Base-by-base conservation (phyloP, 2,329 filamentous ascomycete genomes). In the Calonectria pseudoturangicola region DNA sequence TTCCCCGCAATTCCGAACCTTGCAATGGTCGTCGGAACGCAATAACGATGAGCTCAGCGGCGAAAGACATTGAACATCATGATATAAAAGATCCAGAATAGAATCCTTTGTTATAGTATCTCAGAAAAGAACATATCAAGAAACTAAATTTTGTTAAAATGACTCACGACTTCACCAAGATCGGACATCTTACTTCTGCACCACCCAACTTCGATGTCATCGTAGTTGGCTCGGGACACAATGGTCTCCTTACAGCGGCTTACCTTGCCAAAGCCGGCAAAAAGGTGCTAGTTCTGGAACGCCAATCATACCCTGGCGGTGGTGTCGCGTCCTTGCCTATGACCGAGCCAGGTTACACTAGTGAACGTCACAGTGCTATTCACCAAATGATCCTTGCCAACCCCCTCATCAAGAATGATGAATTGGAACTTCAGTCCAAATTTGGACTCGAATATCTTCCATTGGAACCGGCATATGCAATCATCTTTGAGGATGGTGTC, bases 1-100 rank as follows among this genome's bases (percentile, higher is more conserved):
- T 39, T 30, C 51, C 51, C 51, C 51, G 9, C 51, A 56, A 25
- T 56, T 36, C 51, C 51, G 51, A 56, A 36, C 51, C 51, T 18
- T 56, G 51, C 51, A 18, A 25, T 1, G 4, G 25, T 56, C 51
- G 51, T 56, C 51, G 51, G 51, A 56, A 56, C 36, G 21, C 10
- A 56, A 33, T 9, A 33, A 33, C 10, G 2, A 4, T n/a, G 15
- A 5, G 13, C 27, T 10, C 18, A 43, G 41, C 41, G 18, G 13
- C 9, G 18, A 21, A 25, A 56, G 9, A 39, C 10, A 15, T 1
- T 21, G 30, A 56, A 56, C 21, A 12, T 5, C 4, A n/a, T 21
- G 0, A 30, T 56, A 56, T 56, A 56, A 56, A 8, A n/a, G n/a
- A 36, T 15, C 30, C 30, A 56, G 0, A 21, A 13, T 30, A 12